A percentile compares a stretch with the other conserved stretches of the same genome.
These are phyloP conservation scores for Epithele typhae DNA, from an alignment of 768 basidiomycete species.

Conservation along the genomic window DNA sequence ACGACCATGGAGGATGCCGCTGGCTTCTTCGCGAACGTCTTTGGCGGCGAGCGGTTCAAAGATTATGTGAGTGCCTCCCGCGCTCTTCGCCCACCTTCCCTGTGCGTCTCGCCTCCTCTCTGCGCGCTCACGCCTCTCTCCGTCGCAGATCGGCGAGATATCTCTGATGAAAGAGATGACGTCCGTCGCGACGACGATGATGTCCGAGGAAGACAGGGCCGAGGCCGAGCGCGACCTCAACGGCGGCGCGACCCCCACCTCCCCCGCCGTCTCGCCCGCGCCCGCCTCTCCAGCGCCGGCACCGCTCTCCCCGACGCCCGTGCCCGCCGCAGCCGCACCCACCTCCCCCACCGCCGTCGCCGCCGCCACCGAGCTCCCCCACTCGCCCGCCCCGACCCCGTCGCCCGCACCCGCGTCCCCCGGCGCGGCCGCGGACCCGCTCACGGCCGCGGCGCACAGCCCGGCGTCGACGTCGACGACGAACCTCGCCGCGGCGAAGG, in stretches of 20 bases:
- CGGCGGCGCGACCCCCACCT: conserved; percentile 29
- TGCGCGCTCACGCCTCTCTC: no score
- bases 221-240: conserved; percentile 77
- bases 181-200: conserved; percentile 77
- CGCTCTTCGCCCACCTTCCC: not conserved
- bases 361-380: conserved; percentile 1
- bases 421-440: not conserved
- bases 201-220: conserved; percentile 89
- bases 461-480: conserved; percentile 21
- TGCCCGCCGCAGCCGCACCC: not conserved
- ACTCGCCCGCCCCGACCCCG: conserved; percentile 4
- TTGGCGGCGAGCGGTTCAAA: conserved; percentile 88
- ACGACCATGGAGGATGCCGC: conserved; percentile 86
- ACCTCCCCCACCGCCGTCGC: not conserved
- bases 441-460: conserved; percentile 5
- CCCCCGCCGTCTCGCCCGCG: conserved; percentile 20
- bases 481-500: conserved; percentile 19
- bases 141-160: conserved; percentile 87
- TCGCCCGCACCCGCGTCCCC: conserved; percentile 3
- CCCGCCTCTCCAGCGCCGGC: conserved; percentile 1
- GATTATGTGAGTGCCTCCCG: conserved; percentile 66
- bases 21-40: conserved; percentile 92
- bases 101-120: not conserved
- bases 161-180: conserved; percentile 94
- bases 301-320: not conserved